These are phyloP conservation scores for Simplicillium sp. DNA, from an alignment of 2,329 filamentous ascomycete species.

Conservation along the genomic window DNA sequence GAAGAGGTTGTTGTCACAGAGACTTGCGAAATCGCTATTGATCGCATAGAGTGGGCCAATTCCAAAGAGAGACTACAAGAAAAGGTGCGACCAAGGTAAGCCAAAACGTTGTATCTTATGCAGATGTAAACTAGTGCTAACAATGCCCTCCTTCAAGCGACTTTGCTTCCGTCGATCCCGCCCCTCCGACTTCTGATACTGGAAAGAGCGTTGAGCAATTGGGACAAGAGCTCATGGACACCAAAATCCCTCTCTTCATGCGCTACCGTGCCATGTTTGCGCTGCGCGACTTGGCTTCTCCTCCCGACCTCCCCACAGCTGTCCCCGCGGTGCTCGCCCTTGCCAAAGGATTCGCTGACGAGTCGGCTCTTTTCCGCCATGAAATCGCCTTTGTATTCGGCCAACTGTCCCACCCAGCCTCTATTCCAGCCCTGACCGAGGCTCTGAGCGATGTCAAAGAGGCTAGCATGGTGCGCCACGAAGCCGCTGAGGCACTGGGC, in stretches of 20 bases:
- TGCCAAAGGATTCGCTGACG: slow-evolving; percentile 74
- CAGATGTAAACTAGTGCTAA: slow-evolving; percentile 11
- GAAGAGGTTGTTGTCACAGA: slow-evolving; percentile 80
- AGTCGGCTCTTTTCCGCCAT: slow-evolving; percentile 89
- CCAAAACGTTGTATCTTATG: slow-evolving; percentile 3
- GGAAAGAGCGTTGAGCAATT: slow-evolving; percentile 63
- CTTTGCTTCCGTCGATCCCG: slow-evolving; percentile 92
- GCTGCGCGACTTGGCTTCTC: slow-evolving; percentile 87
- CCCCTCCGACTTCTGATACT: slow-evolving; percentile 73
- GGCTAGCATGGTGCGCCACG: slow-evolving; percentile 93
- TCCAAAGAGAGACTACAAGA: slow-evolving; percentile 62
- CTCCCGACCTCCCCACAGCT: slow-evolving; percentile 82
- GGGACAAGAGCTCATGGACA: slow-evolving; percentile 69
- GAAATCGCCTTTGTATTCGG: slow-evolving; percentile 98
- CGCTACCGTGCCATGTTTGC: slow-evolving; percentile 98
- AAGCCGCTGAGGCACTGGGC: slow-evolving; percentile 91
- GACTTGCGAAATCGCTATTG: slow-evolving; percentile 95
- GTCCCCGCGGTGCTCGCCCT: slow-evolving; percentile 79
- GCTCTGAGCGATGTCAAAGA: slow-evolving; percentile 72
- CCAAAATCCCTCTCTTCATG: slow-evolving; percentile 70
- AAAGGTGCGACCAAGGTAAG: slow-evolving; percentile 71
- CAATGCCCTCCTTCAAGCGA: slow-evolving; percentile 50
- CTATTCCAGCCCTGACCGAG: slow-evolving; percentile 77
- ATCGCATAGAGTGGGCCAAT: slow-evolving; percentile 88
- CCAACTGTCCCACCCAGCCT: slow-evolving; percentile 91